Evolutionary conservation across 768 basidiomycete species (phyloP), one percentile per base, ranked within the genome.

Genomic region (Serendipita indica): DNA sequence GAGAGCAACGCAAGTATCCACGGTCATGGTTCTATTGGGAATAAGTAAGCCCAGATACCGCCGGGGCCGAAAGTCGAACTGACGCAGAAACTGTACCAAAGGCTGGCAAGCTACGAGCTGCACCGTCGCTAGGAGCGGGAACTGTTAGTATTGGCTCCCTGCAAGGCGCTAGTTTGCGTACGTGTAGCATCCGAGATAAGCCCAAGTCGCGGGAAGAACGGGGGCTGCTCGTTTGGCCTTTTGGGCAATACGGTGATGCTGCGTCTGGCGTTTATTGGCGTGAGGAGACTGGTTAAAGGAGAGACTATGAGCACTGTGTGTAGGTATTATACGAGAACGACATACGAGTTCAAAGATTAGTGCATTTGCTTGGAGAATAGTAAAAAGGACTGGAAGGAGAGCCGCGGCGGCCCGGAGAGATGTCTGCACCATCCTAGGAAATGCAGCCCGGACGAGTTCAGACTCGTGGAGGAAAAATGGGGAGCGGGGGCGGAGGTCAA

Each of bases 21-120:
- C 73, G 3, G 86, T 87, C 82, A 88, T 86, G 14, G 75, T 68
- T 63, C 5, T n/a, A 5, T n/a, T 18, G 41, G 5, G 18, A n/a
- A 43, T n/a, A n/a, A n/a, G n/a, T n/a, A n/a, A n/a, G n/a, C n/a
- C n/a, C n/a, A n/a, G n/a, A n/a, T n/a, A n/a, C n/a, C n/a, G n/a
- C n/a, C n/a, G n/a, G n/a, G n/a, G n/a, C n/a, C n/a, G n/a, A n/a
- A n/a, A n/a, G n/a, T n/a, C n/a, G n/a, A n/a, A n/a, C n/a, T n/a
- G n/a, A n/a, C n/a, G n/a, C n/a, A n/a, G n/a, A n/a, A n/a, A n/a
- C n/a, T n/a, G n/a, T n/a, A 25, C 41, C 41, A 5, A 7, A n/a
- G 18, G 41, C 41, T 6, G 41, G 18, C 18, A 43, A 54, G 3
- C 16, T 54, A 7, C 30, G 49, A 32, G 30, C 30, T 13, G 22